Evolutionary conservation across 2,329 filamentous ascomycete genomes (phyloP).

Genomic region (Acarospora socialis): DNA sequence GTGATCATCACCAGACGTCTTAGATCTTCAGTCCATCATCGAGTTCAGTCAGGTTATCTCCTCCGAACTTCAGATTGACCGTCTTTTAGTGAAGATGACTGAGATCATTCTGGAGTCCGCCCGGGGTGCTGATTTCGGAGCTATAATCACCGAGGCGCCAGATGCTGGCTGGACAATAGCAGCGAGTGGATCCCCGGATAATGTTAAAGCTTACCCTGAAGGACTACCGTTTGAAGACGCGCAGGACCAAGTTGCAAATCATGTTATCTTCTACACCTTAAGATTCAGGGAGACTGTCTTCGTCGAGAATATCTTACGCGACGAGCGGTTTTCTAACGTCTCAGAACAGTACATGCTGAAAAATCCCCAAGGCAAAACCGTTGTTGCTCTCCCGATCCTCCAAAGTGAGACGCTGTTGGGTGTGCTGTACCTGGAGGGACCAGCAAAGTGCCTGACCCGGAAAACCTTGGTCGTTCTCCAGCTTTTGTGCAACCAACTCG

Average conservation of each 20-base stretch:
- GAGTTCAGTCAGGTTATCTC: slow-evolving; percentile 52
- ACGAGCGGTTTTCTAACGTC: slow-evolving; percentile 50
- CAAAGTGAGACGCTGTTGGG: slow-evolving; percentile 46
- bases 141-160: slow-evolving; percentile 46
- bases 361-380: slow-evolving; percentile 43
- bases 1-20: slow-evolving; percentile 39
- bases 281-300: slow-evolving; percentile 51
- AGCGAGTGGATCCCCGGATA: slow-evolving; percentile 33
- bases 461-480: slow-evolving; percentile 36
- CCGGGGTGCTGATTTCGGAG: slow-evolving; percentile 44
- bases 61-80: slow-evolving; percentile 49
- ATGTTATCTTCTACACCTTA: slow-evolving; percentile 47
- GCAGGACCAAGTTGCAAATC: slow-evolving; percentile 45
- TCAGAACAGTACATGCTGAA: slow-evolving; percentile 40
- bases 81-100: slow-evolving; percentile 47
- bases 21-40: slow-evolving; percentile 49
- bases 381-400: slow-evolving; percentile 49
- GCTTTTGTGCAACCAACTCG: slow-evolving; percentile 50
- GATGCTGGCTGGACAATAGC: slow-evolving; percentile 46
- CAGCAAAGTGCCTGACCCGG: neutral
- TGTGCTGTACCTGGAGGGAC: slow-evolving; percentile 20
- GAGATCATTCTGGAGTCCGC: slow-evolving; percentile 51
- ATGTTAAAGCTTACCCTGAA: slow-evolving; percentile 27
- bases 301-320: slow-evolving; percentile 47
- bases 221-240: slow-evolving; percentile 42